A percentile compares a stretch with the other conserved stretches of the same genome.
These are phyloP conservation scores for apple (Malus domestica) DNA, from an alignment of 306 rosid species.

Conservation along the genomic window ASM211411v1 NC_041803.1:14816501-14817000, in stretches of 20 bases:
- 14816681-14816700: background rate
- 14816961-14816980: constrained; percentile 9
- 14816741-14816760: background rate
- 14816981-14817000: constrained; percentile 15
- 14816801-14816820: constrained; percentile 54
- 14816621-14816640: background rate
- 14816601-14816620: background rate
- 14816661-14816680: background rate
- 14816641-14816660: background rate
- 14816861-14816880: constrained; percentile 82
- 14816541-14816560: background rate
- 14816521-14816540: background rate
- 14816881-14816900: constrained; percentile 82
- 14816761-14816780: background rate
- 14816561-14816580: background rate
- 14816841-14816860: constrained; percentile 85
- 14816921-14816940: constrained; percentile 39
- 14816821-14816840: constrained; percentile 85
- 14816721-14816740: background rate
- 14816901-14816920: constrained; percentile 89
- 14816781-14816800: constrained; percentile 39
- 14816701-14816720: background rate
- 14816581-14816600: background rate
- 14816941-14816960: constrained; percentile 9
- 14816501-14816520: background rate